Evolutionary conservation across 768 basidiomycete genomes (phyloP).

Genomic region (Trametes cubensis): DNA sequence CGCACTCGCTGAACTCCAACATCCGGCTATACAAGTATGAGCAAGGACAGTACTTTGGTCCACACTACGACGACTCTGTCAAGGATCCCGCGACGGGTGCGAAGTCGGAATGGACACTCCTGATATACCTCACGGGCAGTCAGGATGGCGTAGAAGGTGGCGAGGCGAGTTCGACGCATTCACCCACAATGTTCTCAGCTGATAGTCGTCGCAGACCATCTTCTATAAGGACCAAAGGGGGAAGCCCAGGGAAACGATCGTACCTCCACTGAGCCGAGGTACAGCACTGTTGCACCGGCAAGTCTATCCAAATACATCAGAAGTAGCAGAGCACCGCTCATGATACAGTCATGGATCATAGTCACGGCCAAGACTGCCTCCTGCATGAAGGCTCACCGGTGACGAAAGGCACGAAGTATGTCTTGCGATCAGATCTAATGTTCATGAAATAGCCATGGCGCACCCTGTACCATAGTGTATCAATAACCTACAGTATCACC

Average conservation of each 20-base stretch:
- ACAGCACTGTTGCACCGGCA: constrained; percentile 70
- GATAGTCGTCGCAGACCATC: constrained; percentile 50
- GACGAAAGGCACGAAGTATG: constrained; percentile 64
- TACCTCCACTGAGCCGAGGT: constrained; percentile 59
- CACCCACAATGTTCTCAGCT: neutral
- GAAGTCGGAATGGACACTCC: constrained; percentile 76
- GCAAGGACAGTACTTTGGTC: constrained; percentile 66
- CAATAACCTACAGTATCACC: constrained; percentile 30
- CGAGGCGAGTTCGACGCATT: constrained; percentile 44
- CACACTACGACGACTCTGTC: constrained; percentile 77
- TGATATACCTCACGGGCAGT: constrained; percentile 70
- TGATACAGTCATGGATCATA: constrained; percentile 27
- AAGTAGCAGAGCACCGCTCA: constrained; percentile 6
- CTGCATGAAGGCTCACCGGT: constrained; percentile 73
- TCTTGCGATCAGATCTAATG: constrained; percentile 74
- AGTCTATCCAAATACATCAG: constrained; percentile 13
- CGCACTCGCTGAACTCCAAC: constrained; percentile 71
- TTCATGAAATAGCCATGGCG: constrained; percentile 45
- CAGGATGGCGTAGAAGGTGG: constrained; percentile 78
- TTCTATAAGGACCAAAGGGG: constrained; percentile 66
- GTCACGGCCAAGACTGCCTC: constrained; percentile 74
- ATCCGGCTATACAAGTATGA: constrained; percentile 75
- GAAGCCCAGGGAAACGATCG: constrained; percentile 50
- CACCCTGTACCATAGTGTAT: neutral
- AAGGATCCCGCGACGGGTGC: constrained; percentile 59